Percentiles rank a stretch among this genome's conserved stretches.
Evolutionary conservation across 805 yeast genomes (phyloP).

Genomic region (Cyberlindnera meyerae): DNA sequence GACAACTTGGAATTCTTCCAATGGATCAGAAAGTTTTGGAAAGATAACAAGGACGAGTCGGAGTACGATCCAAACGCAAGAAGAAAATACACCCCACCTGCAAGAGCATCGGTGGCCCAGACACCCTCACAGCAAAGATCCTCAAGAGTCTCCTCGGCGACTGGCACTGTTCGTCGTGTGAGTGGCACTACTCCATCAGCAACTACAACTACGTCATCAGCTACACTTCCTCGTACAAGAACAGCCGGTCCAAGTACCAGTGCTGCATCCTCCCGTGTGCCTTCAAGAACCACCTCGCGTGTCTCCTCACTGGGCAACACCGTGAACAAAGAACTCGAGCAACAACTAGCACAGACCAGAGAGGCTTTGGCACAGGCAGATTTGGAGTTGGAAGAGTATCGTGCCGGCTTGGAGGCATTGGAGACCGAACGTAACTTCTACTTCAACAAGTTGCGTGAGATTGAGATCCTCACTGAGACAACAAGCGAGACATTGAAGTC

Average conservation of each 20-base stretch:
- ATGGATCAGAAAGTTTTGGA: conserved; percentile 86
- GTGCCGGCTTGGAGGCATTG: conserved; percentile 56
- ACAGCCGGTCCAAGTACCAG: conserved; percentile 1
- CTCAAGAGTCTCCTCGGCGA: conserved; percentile 1
- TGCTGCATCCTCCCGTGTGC: conserved; percentile 9
- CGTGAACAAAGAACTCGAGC: conserved; percentile 30
- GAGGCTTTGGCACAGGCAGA: conserved; percentile 35
- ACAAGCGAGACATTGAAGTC: conserved; percentile 48
- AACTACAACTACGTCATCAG: conserved; percentile 4
- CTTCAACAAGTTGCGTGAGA: conserved; percentile 81
- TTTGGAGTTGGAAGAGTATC: conserved; percentile 54
- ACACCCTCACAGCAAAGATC: conserved; percentile 1
- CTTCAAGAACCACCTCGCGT: conserved; percentile 24
- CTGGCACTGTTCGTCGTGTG: not conserved
- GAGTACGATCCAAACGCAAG: conserved; percentile 67
- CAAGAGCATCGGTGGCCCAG: not conserved
- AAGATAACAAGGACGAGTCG: conserved; percentile 61
- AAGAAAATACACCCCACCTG: conserved; percentile 33
- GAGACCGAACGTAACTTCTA: conserved; percentile 87
- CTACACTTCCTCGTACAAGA: conserved; percentile 13
- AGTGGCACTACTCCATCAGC: conserved; percentile 2
- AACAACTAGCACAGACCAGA: conserved; percentile 44
- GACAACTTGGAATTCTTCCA: conserved; percentile 93
- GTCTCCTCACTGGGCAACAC: conserved; percentile 22
- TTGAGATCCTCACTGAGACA: conserved; percentile 74